These are phyloP conservation scores for Zymoseptoria pseudotritici DNA, from an alignment of 2,329 filamentous ascomycete species.

Conservation along the genomic window DNA sequence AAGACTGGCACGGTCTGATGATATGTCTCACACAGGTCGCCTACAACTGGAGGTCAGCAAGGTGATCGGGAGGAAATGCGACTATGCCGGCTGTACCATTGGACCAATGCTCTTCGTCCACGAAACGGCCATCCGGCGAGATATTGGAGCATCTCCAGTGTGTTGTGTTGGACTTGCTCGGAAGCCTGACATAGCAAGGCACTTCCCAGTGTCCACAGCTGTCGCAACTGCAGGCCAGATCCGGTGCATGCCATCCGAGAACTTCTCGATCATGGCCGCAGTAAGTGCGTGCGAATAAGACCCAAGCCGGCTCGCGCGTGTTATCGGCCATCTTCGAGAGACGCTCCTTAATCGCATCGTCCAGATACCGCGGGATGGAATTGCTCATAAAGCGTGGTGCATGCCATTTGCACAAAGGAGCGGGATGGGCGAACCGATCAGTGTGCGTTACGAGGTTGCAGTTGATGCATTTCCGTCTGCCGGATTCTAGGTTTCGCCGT, in stretches of 20 bases:
- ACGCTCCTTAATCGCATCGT: slow-evolving; percentile 10
- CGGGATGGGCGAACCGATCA: slow-evolving; percentile 11
- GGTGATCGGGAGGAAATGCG: not conserved
- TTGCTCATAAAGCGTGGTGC: slow-evolving; percentile 18
- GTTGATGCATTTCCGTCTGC: slow-evolving; percentile 20
- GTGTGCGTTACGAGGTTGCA: slow-evolving; percentile 14
- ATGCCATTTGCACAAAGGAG: slow-evolving; percentile 19
- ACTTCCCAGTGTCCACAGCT: slow-evolving; percentile 17
- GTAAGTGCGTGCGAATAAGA: slow-evolving; percentile 11
- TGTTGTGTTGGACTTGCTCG: slow-evolving; percentile 6
- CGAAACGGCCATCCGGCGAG: slow-evolving; percentile 7
- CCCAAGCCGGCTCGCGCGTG: slow-evolving; percentile 10
- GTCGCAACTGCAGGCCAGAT: slow-evolving; percentile 15
- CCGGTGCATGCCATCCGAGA: slow-evolving; percentile 10
- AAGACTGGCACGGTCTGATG: slow-evolving; percentile 11
- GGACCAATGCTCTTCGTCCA: slow-evolving; percentile 13
- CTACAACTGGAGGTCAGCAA: not conserved
- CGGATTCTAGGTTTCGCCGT: slow-evolving; percentile 11
- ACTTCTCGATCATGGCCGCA: slow-evolving; percentile 17
- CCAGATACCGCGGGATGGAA: slow-evolving; percentile 10
- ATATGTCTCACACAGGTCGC: slow-evolving; percentile 4
- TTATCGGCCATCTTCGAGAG: slow-evolving; percentile 6
- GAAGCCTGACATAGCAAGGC: slow-evolving; percentile 13
- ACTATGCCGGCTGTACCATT: slow-evolving; percentile 2
- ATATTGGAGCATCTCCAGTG: slow-evolving; percentile 7